These are phyloP conservation scores for Tuber melanosporum DNA, from an alignment of 495 filamentous ascomycete species.

Conservation along the genomic window DNA sequence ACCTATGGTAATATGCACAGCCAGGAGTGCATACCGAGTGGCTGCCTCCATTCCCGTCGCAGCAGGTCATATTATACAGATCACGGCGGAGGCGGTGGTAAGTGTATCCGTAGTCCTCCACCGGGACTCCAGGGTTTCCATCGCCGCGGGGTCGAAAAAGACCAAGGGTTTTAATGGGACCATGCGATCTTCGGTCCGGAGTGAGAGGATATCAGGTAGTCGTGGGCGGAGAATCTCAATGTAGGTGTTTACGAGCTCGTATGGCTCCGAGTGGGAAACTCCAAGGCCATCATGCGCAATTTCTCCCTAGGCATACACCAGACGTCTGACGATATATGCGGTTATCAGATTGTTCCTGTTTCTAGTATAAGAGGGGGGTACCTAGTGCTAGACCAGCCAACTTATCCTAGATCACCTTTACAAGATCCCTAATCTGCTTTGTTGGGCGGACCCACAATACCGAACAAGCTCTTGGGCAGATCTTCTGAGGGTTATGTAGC, in stretches of 20 bases:
- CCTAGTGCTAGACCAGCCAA: constrained; percentile 59
- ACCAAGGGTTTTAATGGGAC: constrained; percentile 75
- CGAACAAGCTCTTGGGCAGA: constrained; percentile 71
- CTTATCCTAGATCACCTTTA: constrained; percentile 60
- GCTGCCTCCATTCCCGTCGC: constrained; percentile 56
- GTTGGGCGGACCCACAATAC: constrained; percentile 85
- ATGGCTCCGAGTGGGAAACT: constrained; percentile 67
- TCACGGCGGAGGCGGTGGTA: constrained; percentile 88
- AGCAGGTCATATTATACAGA: constrained; percentile 56
- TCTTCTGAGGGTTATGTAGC: not conserved
- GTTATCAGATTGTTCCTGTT: not conserved
- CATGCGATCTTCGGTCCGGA: constrained; percentile 49
- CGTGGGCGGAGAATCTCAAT: constrained; percentile 45
- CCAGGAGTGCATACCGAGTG: constrained; percentile 77
- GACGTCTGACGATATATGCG: constrained; percentile 51
- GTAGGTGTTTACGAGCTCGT: constrained; percentile 55
- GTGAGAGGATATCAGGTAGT: constrained; percentile 53
- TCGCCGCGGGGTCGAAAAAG: constrained; percentile 73
- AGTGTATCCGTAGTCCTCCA: constrained; percentile 62
- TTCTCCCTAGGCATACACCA: constrained; percentile 74
- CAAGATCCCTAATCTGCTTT: constrained; percentile 57
- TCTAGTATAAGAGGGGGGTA: constrained; percentile 40
- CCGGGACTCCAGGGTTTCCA: constrained; percentile 84
- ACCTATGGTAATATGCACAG: constrained; percentile 79
- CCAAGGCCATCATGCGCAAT: constrained; percentile 81